Percentiles rank a stretch among this genome's conserved stretches.
These are phyloP conservation scores for Ganoderma sinense DNA, from an alignment of 1,284 basidiomycete genomes.

Conservation along the genomic window DNA sequence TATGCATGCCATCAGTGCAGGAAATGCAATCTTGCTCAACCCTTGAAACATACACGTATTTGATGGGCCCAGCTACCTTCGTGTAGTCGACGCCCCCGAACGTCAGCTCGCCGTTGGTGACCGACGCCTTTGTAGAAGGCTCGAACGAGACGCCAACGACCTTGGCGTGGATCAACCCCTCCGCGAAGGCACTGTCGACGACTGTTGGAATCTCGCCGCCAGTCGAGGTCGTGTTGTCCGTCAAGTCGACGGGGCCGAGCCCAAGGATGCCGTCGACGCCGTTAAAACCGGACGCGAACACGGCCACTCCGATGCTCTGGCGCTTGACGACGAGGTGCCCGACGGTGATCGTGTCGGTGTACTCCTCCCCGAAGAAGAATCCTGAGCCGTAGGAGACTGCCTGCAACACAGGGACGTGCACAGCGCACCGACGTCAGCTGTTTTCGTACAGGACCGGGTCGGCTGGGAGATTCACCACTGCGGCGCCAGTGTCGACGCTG, in stretches of 20 bases:
- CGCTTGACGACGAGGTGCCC: conserved; percentile 38
- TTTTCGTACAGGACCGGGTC: neutral
- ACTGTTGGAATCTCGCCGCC: conserved; percentile 28
- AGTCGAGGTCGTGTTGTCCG: conserved; percentile 41
- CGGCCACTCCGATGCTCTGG: conserved; percentile 67
- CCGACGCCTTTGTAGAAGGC: conserved; percentile 42
- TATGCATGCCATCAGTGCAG: neutral
- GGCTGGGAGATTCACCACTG: neutral
- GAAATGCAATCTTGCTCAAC: conserved; percentile 30
- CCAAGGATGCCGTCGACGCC: conserved; percentile 63
- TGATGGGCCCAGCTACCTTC: neutral
- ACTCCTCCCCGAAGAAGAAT: conserved; percentile 37
- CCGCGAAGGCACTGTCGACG: conserved; percentile 54
- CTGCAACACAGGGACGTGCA: neutral
- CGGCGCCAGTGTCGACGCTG: conserved; percentile 40
- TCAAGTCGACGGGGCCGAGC: conserved; percentile 44
- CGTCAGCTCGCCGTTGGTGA: conserved; percentile 32
- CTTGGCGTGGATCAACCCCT: conserved; percentile 31
- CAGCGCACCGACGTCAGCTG: neutral
- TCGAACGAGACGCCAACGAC: conserved; percentile 56
- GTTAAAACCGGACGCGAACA: conserved; percentile 42
- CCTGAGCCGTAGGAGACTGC: conserved; percentile 4
- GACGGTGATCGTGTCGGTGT: conserved; percentile 50
- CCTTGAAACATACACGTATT: conserved; percentile 39
- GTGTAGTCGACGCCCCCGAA: neutral